Evolutionary conservation across 768 basidiomycete genomes (phyloP).

Genomic region (Podaxis pistillaris): DNA sequence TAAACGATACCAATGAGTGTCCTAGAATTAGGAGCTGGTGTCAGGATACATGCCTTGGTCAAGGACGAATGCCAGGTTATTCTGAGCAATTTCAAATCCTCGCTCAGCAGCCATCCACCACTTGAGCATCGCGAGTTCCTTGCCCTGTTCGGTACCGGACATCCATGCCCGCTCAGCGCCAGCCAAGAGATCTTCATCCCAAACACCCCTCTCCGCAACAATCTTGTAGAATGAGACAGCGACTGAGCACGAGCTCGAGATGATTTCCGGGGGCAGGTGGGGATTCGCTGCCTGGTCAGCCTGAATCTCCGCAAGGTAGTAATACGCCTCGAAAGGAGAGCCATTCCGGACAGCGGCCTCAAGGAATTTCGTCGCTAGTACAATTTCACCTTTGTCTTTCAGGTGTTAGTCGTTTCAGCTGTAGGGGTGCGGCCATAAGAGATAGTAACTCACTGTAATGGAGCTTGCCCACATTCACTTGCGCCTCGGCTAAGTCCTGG

Average conservation of each 20-base stretch:
- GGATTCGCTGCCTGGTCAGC: constrained; percentile 49
- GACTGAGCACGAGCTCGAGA: constrained; percentile 79
- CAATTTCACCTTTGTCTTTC: constrained; percentile 67
- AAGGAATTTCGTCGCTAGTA: constrained; percentile 68
- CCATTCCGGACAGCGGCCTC: constrained; percentile 85
- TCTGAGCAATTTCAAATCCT: constrained; percentile 91
- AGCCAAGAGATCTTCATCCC: constrained; percentile 75
- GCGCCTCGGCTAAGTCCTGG: constrained; percentile 89
- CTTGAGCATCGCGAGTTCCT: constrained; percentile 81
- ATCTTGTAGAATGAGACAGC: constrained; percentile 93
- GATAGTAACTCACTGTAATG: constrained; percentile 39
- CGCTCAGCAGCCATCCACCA: constrained; percentile 97
- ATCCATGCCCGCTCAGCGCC: constrained; percentile 81
- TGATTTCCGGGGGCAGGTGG: constrained; percentile 43
- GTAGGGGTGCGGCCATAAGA: constrained; percentile 21
- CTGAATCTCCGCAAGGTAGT: constrained; percentile 87
- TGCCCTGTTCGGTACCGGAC: constrained; percentile 65
- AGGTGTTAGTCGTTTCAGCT: not conserved
- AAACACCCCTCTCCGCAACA: constrained; percentile 87
- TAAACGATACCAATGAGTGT: constrained; percentile 23
- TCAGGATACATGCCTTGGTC: constrained; percentile 70
- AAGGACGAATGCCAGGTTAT: constrained; percentile 88
- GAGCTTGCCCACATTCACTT: constrained; percentile 86
- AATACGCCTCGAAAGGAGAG: constrained; percentile 93
- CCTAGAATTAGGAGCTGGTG: not conserved